Evolutionary conservation across 352 stramenopile genomes (phyloP).

Genomic region (Ophiocytium majus): DNA sequence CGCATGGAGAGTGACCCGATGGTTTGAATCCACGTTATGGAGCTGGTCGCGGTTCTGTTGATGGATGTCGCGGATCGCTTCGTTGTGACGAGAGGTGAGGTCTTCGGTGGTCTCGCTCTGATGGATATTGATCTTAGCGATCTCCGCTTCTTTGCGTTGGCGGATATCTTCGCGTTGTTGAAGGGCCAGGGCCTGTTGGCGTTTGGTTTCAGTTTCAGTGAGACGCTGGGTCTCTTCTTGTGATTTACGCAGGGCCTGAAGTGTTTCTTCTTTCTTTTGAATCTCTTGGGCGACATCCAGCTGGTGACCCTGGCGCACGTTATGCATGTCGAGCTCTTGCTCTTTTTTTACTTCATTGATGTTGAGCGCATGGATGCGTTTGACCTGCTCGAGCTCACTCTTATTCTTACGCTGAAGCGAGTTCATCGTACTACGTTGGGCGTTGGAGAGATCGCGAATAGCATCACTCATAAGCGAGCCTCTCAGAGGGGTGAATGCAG

Average conservation of each 20-base stretch:
- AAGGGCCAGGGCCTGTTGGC: neutral
- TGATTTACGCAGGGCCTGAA: neutral
- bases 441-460: neutral
- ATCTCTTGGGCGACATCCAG: neutral
- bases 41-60: neutral
- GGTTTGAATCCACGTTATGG: neutral
- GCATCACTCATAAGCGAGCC: neutral
- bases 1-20: neutral
- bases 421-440: neutral
- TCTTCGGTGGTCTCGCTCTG: neutral
- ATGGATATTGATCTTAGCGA: neutral
- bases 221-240: neutral
- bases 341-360: neutral
- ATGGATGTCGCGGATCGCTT: neutral
- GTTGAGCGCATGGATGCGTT: neutral
- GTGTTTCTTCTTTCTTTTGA: slow-evolving; percentile 1
- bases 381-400: neutral
- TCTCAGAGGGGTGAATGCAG: neutral
- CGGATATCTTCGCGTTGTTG: neutral
- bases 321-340: neutral
- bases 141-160: neutral
- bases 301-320: neutral
- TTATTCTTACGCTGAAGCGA: neutral
- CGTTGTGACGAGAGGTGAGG: neutral
- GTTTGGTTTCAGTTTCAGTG: neutral